phyloP scores from a whole-genome alignment of 2,329 filamentous ascomycete genomes.

The Epichloe bromicola region DNA sequence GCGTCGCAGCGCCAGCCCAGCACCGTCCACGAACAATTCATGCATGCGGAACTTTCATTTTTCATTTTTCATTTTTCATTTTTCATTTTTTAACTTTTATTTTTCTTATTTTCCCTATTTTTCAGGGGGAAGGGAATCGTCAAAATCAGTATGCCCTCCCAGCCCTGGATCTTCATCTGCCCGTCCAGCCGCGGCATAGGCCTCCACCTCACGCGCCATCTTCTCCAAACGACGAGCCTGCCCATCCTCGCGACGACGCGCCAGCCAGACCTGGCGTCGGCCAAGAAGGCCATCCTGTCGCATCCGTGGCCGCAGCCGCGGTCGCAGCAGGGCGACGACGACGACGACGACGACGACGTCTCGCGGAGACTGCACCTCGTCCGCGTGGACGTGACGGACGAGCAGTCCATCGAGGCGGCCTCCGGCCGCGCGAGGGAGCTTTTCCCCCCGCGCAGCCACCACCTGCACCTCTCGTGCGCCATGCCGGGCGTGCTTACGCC shows the following conservation, averaged over 20 bases:
- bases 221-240: slow-evolving; percentile 32
- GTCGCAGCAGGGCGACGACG: slow-evolving; percentile 5
- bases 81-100: too few species aligned
- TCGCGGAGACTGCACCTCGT: slow-evolving; percentile 26
- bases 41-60: too few species aligned
- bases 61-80: too few species aligned
- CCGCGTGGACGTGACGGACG: slow-evolving; percentile 39
- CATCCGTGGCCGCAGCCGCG: slow-evolving; percentile 1
- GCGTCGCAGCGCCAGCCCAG: too few species aligned
- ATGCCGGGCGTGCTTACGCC: slow-evolving; percentile 60
- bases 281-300: slow-evolving; percentile 22
- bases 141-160: slow-evolving; percentile 26
- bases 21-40: too few species aligned
- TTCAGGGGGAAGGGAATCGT: too few species aligned
- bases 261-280: slow-evolving; percentile 16
- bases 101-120: too few species aligned
- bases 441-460: slow-evolving; percentile 36
- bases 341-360: background rate
- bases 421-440: slow-evolving; percentile 33
- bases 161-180: slow-evolving; percentile 36
- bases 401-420: slow-evolving; percentile 47
- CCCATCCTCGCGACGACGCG: slow-evolving; percentile 36
- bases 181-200: slow-evolving; percentile 37
- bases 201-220: slow-evolving; percentile 33
- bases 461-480: slow-evolving; percentile 56